A percentile compares a stretch with the other conserved stretches of the same genome.
phyloP scores from a whole-genome alignment of 2,329 filamentous ascomycete genomes.

The Hymenoscyphus scutula region DNA sequence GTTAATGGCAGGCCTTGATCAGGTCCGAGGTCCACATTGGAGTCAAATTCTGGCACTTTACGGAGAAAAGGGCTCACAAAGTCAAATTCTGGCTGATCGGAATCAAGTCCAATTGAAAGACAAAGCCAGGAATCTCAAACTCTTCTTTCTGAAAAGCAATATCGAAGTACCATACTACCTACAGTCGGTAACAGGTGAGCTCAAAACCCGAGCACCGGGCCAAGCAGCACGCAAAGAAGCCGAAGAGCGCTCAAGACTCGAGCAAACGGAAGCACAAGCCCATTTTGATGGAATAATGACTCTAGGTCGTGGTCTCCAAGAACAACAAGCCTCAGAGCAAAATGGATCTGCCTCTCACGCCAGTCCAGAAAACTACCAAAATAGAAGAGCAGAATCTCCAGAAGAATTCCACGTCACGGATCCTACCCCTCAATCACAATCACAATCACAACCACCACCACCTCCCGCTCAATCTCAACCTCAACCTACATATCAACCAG shows the following conservation, averaged over 20 bases:
- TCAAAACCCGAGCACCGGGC: slow-evolving; percentile 79
- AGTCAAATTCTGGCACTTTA: slow-evolving; percentile 86
- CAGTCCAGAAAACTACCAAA: not conserved
- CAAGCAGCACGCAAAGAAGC: slow-evolving; percentile 69
- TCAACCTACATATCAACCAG: not conserved
- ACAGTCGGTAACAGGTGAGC: slow-evolving; percentile 82
- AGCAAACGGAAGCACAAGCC: slow-evolving; percentile 58
- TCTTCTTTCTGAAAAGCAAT: slow-evolving; percentile 89
- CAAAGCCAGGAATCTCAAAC: slow-evolving; percentile 83
- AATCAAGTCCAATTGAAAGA: slow-evolving; percentile 93
- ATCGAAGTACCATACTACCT: slow-evolving; percentile 88
- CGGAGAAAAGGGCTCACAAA: slow-evolving; percentile 74
- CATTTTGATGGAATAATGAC: slow-evolving; percentile 60
- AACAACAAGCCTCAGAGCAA: slow-evolving; percentile 7
- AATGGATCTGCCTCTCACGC: not conserved
- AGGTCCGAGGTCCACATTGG: slow-evolving; percentile 90
- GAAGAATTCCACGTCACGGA: slow-evolving; percentile 1
- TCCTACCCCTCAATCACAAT: not conserved
- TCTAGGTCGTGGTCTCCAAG: slow-evolving; percentile 47
- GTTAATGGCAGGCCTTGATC: slow-evolving; percentile 81
- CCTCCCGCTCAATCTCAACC: not conserved
- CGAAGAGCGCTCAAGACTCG: slow-evolving; percentile 59
- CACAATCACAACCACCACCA: too few species aligned
- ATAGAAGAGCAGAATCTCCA: not conserved
- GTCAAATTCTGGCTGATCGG: slow-evolving; percentile 79